Conservation (phyloP, 805 yeast species). For the Soucietia sequanensis region DNA sequence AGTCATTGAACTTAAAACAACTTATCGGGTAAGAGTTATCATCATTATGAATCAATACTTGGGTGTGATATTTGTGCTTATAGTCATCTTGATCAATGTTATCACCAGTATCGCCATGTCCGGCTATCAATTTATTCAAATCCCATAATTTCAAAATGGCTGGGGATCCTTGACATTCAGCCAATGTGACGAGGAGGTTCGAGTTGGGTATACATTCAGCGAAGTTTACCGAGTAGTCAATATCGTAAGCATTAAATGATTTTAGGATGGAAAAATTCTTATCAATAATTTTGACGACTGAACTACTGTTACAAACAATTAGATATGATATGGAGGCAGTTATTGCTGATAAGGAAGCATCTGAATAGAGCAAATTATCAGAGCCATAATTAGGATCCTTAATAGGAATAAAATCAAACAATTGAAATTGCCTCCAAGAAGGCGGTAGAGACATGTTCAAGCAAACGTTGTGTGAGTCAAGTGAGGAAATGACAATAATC, state of each 20-base stretch:
- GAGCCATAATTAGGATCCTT: slow-evolving; percentile 75
- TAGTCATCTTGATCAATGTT: slow-evolving; percentile 15
- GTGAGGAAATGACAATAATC: too few species aligned
- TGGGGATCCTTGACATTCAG: slow-evolving; percentile 73
- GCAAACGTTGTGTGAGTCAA: too few species aligned
- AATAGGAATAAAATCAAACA: slow-evolving; percentile 81
- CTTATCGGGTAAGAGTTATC: slow-evolving; percentile 78
- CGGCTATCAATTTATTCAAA: slow-evolving; percentile 48
- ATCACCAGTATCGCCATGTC: too few species aligned
- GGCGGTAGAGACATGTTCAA: not conserved
- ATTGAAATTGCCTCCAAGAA: slow-evolving; percentile 79
- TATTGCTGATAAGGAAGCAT: slow-evolving; percentile 65
- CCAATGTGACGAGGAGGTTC: slow-evolving; percentile 64
- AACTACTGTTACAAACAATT: slow-evolving; percentile 57
- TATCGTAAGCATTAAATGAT: slow-evolving; percentile 63
- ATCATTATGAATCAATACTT: slow-evolving; percentile 65
- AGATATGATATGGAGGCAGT: slow-evolving; percentile 56
- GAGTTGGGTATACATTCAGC: slow-evolving; percentile 48
- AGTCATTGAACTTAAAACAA: slow-evolving; percentile 52
- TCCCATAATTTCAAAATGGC: slow-evolving; percentile 72
- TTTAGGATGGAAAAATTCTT: slow-evolving; percentile 43
- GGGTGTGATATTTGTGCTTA: slow-evolving; percentile 52
- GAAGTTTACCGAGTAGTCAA: slow-evolving; percentile 62
- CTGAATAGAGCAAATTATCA: slow-evolving; percentile 70
- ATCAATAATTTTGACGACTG: slow-evolving; percentile 56